Base-by-base conservation (phyloP, 257 asterid genomes). In the Fraxinus americana region DNA sequence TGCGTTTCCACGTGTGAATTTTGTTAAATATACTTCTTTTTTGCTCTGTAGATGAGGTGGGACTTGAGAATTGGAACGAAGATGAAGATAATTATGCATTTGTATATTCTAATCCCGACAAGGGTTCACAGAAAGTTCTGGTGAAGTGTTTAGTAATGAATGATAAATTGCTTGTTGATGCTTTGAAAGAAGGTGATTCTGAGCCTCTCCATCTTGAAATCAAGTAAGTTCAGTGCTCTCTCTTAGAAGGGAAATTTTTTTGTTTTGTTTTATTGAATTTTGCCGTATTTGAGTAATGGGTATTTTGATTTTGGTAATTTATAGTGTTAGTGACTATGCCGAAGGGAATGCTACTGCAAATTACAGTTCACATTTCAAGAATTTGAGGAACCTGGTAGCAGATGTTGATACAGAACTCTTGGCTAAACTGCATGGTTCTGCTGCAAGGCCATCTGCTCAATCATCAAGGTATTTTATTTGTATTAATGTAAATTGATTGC, bases 141-240 rank as follows among this genome's bases (percentile, higher is more conserved):
- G 87, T 95, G 21, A 93, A 95, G 86, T 89, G 92, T 84, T 90
- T 93, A 23, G 91, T 71, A 13, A 73, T 95, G 97, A 89, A 89
- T 71, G 89, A 86, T 32, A 89, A 82, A 76, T 78, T 95, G 77
- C 74, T 93, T 8, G 87, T 91, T 66, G 98, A 90, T 85, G 91
- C 89, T 77, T 68, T 88, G n/a, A 82, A 82, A 82, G 93, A 90
- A 32, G 96, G 92, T n/a, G 90, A 75, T 80, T 84, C 90, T 0
- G 85, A 84, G 66, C 93, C 86, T 73, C 72, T 76, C 7, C 93
- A 91, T 83, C 89, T 93, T 68, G 91, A 89, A 78, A 80, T 91
- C 67, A 71, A 84, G 97, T 90, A 80, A 74, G 88, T 77, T 75
- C 59, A 35, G 10, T n/a, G 17, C 43, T 19, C 54, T 17, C 23